Percentiles rank a stretch among this genome's conserved stretches.
Evolutionary conservation across 148 eudicot genomes (phyloP).

Genomic region (Rhododendron henanense): DNA sequence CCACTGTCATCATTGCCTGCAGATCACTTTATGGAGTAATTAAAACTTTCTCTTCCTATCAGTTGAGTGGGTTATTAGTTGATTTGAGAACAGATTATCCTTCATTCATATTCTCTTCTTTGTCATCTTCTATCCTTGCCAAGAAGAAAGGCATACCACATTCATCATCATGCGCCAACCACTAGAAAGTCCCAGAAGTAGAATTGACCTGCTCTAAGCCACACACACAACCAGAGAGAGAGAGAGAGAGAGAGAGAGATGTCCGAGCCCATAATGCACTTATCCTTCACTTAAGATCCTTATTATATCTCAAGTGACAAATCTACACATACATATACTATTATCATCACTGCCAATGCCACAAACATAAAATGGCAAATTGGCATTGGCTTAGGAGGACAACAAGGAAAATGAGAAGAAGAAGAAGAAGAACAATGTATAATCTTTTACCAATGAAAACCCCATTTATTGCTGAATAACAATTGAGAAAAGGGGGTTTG

Average conservation of each 20-base stretch:
- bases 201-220: neutral
- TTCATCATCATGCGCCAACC: conserved; percentile 2
- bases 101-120: neutral
- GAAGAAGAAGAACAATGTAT: neutral
- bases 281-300: conserved; percentile 1
- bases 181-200: neutral
- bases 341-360: neutral
- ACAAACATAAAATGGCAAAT: conserved; percentile 10
- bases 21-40: neutral
- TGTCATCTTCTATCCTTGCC: conserved; percentile 19
- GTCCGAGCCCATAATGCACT: neutral
- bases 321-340: conserved; percentile 1
- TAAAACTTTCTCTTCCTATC: neutral
- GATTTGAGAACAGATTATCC: neutral
- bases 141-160: conserved; percentile 24
- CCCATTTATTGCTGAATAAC: conserved; percentile 45
- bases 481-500: conserved; percentile 20
- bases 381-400: conserved; percentile 4
- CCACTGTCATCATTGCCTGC: conserved; percentile 11
- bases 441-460: conserved; percentile 6
- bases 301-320: neutral
- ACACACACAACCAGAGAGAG: neutral
- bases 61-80: neutral
- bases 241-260: neutral
- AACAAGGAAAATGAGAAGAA: conserved; percentile 13